phyloP scores from a whole-genome alignment of 2,329 filamentous ascomycete genomes.

The Ascochyta viciae-villosae region DNA sequence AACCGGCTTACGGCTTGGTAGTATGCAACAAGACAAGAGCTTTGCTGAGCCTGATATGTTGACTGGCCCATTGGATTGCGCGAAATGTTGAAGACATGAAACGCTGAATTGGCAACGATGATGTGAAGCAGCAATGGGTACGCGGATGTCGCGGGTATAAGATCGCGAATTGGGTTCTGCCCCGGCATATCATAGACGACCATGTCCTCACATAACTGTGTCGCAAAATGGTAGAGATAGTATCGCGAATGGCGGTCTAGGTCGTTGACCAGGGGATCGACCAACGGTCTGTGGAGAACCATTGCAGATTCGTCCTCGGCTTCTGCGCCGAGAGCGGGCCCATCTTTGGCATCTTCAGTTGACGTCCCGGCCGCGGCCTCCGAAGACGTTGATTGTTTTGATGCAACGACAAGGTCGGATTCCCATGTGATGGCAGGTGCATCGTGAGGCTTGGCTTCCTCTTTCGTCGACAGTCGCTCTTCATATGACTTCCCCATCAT shows the following conservation, averaged over 20 bases:
- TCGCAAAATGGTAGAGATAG: conserved; percentile 58
- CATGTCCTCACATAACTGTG: conserved; percentile 62
- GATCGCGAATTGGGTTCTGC: conserved; percentile 57
- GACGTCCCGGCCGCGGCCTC: not conserved
- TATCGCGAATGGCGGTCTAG: conserved; percentile 56
- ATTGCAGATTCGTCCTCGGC: conserved; percentile 22
- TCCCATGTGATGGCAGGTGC: conserved; percentile 29
- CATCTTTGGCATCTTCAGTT: not conserved
- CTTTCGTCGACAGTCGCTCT: conserved; percentile 37
- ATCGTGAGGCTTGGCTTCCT: conserved; percentile 34
- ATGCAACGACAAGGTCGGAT: conserved; percentile 14
- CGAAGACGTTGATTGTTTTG: conserved; percentile 5
- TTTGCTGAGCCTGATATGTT: conserved; percentile 41
- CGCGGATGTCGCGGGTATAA: conserved; percentile 54
- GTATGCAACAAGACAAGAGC: conserved; percentile 42
- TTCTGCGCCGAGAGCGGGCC: conserved; percentile 8
- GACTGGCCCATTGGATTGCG: conserved; percentile 45
- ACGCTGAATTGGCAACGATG: conserved; percentile 57
- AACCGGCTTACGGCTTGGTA: conserved; percentile 50
- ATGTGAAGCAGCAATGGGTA: conserved; percentile 56
- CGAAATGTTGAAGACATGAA: conserved; percentile 54
- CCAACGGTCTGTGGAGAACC: conserved; percentile 52
- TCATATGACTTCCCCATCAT: conserved; percentile 62
- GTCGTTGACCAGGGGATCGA: conserved; percentile 64
- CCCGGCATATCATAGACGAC: conserved; percentile 56